Conservation (phyloP, 2,329 filamentous ascomycete species). For the Cordyceps javanica region DNA sequence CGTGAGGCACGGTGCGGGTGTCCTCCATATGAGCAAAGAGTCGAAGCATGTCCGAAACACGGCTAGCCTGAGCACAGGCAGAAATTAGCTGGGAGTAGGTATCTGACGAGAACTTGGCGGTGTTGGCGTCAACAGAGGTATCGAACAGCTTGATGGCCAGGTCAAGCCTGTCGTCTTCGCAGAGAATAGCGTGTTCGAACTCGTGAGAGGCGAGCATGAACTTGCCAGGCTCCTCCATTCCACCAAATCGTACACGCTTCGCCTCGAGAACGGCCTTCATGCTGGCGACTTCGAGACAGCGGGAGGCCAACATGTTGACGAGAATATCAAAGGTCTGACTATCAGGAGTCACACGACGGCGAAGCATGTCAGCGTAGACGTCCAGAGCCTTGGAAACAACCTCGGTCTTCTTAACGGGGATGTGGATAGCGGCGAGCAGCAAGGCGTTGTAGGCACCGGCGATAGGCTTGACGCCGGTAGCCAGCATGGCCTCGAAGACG, state of each 20-base stretch:
- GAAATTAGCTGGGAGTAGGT: slow-evolving; percentile 82
- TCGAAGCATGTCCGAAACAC: slow-evolving; percentile 80
- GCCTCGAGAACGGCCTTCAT: slow-evolving; percentile 70
- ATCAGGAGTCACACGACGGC: slow-evolving; percentile 74
- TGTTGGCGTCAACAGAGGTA: slow-evolving; percentile 59
- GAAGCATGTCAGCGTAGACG: slow-evolving; percentile 94
- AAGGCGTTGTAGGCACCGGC: slow-evolving; percentile 89
- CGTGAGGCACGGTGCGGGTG: slow-evolving; percentile 65
- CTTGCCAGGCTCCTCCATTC: slow-evolving; percentile 74
- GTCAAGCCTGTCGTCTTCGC: slow-evolving; percentile 79
- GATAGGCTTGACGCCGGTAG: slow-evolving; percentile 72
- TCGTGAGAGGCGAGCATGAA: slow-evolving; percentile 88
- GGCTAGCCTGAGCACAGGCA: slow-evolving; percentile 77
- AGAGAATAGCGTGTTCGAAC: slow-evolving; percentile 76
- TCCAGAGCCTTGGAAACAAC: slow-evolving; percentile 87
- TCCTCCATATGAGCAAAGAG: slow-evolving; percentile 90
- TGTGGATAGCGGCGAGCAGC: slow-evolving; percentile 73
- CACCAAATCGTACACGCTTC: slow-evolving; percentile 77
- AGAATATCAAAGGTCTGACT: slow-evolving; percentile 83
- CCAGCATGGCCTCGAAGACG: slow-evolving; percentile 85
- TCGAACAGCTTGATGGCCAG: slow-evolving; percentile 84
- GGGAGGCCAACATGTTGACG: slow-evolving; percentile 72
- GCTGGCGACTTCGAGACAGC: slow-evolving; percentile 70
- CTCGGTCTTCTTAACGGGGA: slow-evolving; percentile 73
- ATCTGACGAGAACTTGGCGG: slow-evolving; percentile 65